Evolutionary conservation across 2,329 filamentous ascomycete species (phyloP).

Genomic region (Gnomoniopsis sp.): DNA sequence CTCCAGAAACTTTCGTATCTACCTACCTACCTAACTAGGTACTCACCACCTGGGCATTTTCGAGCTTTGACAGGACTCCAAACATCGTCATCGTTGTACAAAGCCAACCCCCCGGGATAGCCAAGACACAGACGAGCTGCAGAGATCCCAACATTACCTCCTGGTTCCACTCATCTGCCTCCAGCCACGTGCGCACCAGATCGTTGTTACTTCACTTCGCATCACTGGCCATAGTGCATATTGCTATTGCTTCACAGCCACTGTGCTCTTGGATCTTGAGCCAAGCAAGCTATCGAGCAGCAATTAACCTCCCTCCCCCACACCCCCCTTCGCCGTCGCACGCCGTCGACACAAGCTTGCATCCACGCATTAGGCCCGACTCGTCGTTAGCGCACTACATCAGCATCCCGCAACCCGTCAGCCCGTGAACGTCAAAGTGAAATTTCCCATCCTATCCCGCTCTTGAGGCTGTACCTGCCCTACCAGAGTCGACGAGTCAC

Average conservation of each 20-base stretch:
- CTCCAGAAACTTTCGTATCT: neutral
- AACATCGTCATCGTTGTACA: neutral
- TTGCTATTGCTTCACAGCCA: too few species aligned
- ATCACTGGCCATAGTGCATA: neutral
- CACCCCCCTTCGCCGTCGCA: neutral
- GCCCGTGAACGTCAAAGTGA: too few species aligned
- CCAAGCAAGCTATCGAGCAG: neutral
- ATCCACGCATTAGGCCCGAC: neutral
- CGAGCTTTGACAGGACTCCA: neutral
- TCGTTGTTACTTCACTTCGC: neutral
- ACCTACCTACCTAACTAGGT: conserved; percentile 1
- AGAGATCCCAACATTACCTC: neutral
- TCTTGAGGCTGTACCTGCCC: too few species aligned
- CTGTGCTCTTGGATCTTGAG: too few species aligned
- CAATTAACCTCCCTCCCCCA: neutral
- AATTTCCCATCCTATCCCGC: too few species aligned
- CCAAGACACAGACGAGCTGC: conserved; percentile 4
- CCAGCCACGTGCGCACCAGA: conserved; percentile 9
- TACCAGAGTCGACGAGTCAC: neutral
- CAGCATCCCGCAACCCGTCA: neutral
- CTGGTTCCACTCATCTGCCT: conserved; percentile 11
- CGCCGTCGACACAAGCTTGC: neutral
- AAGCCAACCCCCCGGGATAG: neutral
- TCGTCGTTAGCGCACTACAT: neutral
- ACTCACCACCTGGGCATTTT: neutral